A percentile compares a stretch with the other conserved stretches of the same genome.
Conservation (phyloP, 140 eudicot genomes). For the Stevia rebaudiana region DNA sequence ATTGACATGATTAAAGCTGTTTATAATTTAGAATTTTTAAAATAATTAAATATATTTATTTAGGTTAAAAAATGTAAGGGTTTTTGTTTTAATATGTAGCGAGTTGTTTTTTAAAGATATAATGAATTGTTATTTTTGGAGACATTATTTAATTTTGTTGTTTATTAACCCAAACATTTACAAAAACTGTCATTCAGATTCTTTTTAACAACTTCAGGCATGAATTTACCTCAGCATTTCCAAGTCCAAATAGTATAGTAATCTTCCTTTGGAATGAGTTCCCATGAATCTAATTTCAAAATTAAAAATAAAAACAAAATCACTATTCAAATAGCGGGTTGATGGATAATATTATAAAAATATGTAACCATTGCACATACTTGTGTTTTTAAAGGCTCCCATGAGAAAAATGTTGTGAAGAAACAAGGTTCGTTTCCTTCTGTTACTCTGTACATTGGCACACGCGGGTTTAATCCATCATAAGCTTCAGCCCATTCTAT, state of each 20-base stretch:
- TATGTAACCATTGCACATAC: slow-evolving; percentile 40
- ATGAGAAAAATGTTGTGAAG: slow-evolving; percentile 84
- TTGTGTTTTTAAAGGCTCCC: slow-evolving; percentile 82
- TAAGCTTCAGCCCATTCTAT: slow-evolving; percentile 65
- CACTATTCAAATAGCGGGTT: not conserved
- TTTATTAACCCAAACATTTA: not conserved
- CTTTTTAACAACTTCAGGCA: not conserved
- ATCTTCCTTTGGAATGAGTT: slow-evolving; percentile 91
- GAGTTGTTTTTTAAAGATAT: too few species aligned
- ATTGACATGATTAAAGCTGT: too few species aligned
- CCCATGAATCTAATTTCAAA: slow-evolving; percentile 68
- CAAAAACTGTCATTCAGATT: not conserved
- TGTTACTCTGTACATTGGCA: slow-evolving; percentile 71
- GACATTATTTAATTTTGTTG: too few species aligned
- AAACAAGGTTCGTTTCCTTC: slow-evolving; percentile 95
- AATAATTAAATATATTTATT: too few species aligned
- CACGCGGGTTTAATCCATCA: slow-evolving; percentile 68
- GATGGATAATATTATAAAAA: not conserved
- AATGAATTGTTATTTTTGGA: too few species aligned
- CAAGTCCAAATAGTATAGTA: slow-evolving; percentile 68
- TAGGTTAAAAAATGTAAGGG: too few species aligned
- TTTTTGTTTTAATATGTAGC: too few species aligned
- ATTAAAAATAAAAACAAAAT: slow-evolving; percentile 1
- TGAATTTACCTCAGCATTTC: slow-evolving; percentile 56
- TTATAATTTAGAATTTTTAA: too few species aligned